These are phyloP conservation scores for Salix brachista DNA, from an alignment of 345 rosid genomes.

Conservation along the genomic window DNA sequence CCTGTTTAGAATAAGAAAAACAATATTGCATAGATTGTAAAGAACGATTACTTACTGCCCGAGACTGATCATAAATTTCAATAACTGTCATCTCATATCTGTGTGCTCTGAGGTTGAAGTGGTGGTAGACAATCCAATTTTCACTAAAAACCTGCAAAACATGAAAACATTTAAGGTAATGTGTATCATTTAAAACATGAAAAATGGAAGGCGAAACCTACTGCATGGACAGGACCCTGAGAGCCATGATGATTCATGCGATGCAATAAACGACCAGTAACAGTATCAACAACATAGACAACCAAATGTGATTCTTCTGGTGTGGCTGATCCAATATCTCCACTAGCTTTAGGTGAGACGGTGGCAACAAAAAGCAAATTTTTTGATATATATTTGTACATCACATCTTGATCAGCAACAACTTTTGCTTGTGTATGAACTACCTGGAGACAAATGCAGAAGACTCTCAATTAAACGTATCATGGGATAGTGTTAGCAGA, in stretches of 20 bases:
- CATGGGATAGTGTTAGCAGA: not conserved
- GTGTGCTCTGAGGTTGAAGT: slow-evolving; percentile 95
- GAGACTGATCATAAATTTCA: slow-evolving; percentile 93
- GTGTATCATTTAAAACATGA: not conserved
- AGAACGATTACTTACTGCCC: slow-evolving; percentile 61
- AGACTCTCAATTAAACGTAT: not conserved
- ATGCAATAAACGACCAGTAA: slow-evolving; percentile 88
- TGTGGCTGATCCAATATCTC: slow-evolving; percentile 75
- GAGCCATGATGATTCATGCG: slow-evolving; percentile 92
- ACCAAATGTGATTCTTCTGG: slow-evolving; percentile 87
- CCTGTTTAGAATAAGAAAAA: not conserved
- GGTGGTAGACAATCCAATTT: slow-evolving; percentile 98
- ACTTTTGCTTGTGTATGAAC: slow-evolving; percentile 98
- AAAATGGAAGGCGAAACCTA: slow-evolving; percentile 36
- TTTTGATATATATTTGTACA: slow-evolving; percentile 85
- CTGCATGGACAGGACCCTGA: slow-evolving; percentile 92
- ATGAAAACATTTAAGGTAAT: slow-evolving; percentile 18
- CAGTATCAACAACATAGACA: slow-evolving; percentile 79
- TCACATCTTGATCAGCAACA: slow-evolving; percentile 75
- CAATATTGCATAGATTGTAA: not conserved
- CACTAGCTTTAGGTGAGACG: slow-evolving; percentile 81
- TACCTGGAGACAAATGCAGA: slow-evolving; percentile 46
- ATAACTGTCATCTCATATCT: slow-evolving; percentile 93
- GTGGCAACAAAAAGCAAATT: slow-evolving; percentile 89
- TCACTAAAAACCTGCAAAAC: slow-evolving; percentile 83